Conservation (phyloP, 2,329 filamentous ascomycete genomes). For the Penicillium sp. region DNA sequence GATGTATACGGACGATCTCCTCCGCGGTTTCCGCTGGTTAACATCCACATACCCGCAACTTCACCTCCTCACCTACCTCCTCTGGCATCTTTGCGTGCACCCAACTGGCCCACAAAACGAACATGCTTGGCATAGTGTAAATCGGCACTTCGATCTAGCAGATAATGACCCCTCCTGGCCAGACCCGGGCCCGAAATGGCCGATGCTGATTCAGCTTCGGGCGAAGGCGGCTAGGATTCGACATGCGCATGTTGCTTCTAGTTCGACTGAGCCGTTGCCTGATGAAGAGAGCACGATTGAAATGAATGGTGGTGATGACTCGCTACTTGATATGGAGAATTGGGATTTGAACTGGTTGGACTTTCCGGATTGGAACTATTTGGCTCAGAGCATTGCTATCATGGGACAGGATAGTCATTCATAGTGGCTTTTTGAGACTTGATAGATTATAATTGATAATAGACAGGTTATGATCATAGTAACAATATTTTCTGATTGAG, state of each 20-base stretch:
- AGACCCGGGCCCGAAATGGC: slow-evolving; percentile 29
- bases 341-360: slow-evolving; percentile 25
- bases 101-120: slow-evolving; percentile 36
- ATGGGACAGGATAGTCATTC: slow-evolving; percentile 9
- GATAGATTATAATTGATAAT: too few relatives aligned
- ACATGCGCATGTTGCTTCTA: slow-evolving; percentile 5
- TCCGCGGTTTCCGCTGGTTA: slow-evolving; percentile 45
- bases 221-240: slow-evolving; percentile 22
- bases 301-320: neutral
- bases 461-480: too few relatives aligned
- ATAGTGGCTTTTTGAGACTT: too few relatives aligned
- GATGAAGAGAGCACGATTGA: neutral
- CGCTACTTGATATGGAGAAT: slow-evolving; percentile 16
- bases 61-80: slow-evolving; percentile 49
- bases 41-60: slow-evolving; percentile 49
- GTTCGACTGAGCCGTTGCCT: neutral
- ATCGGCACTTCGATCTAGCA: slow-evolving; percentile 18
- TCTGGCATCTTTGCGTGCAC: slow-evolving; percentile 50
- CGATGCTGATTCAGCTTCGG: slow-evolving; percentile 21
- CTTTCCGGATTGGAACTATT: slow-evolving; percentile 26
- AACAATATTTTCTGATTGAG: too few relatives aligned
- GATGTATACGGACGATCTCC: slow-evolving; percentile 42
- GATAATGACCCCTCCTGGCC: slow-evolving; percentile 24
- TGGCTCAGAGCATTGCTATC: slow-evolving; percentile 17
- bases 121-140: slow-evolving; percentile 37